Base-by-base conservation (phyloP, 2,329 filamentous ascomycete species). In the Geosmithia putterillii region DNA sequence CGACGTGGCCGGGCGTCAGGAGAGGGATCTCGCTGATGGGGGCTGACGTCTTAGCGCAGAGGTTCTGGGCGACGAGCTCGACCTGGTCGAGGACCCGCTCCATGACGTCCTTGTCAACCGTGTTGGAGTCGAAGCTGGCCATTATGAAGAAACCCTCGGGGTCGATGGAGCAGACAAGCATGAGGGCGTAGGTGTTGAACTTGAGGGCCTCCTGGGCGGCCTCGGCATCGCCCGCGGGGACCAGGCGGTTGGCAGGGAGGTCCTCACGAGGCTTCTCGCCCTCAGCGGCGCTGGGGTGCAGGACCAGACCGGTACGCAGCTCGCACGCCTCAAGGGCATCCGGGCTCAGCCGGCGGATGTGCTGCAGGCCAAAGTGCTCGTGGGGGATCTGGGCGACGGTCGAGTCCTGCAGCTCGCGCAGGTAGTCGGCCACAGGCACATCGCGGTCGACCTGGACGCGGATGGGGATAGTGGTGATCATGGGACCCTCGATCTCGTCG, bases 121-220 rank as follows among this genome's bases (percentile, higher is more conserved):
- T 69, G n/a, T 71, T 70, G 19, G 76, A 76, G 52, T 83, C 78
- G 51, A 81, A 81, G 51, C 78, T 79, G 1, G 77, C 76, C 62
- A 77, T 79, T 44, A 79, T 63, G 15, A 72, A 57, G 52, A 82
- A 74, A 1, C 72, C 69, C 46, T 67, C 63, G 2, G 69, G 63
- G 32, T 75, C 70, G 6, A 81, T 60, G 4, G 73, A 77, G 55
- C 78, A 83, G 37, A 81, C 78, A 18, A 83, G 60, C 65, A 83
- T 81, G 25, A 83, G 68, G 1, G 76, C 71, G 52, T 81, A 81
- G 0, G 68, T 71, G 54, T 72, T 73, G 54, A 73, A 73, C 51
- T 71, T 71, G 49, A 80, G 64, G 1, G 76, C 77, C 49, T 81
- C 76, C 39, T 73, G 68, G 0, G 74, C 75, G 1, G 73, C 71